Base-by-base conservation (phyloP, 208 protist genomes). In the Leishmania arabica region DNA sequence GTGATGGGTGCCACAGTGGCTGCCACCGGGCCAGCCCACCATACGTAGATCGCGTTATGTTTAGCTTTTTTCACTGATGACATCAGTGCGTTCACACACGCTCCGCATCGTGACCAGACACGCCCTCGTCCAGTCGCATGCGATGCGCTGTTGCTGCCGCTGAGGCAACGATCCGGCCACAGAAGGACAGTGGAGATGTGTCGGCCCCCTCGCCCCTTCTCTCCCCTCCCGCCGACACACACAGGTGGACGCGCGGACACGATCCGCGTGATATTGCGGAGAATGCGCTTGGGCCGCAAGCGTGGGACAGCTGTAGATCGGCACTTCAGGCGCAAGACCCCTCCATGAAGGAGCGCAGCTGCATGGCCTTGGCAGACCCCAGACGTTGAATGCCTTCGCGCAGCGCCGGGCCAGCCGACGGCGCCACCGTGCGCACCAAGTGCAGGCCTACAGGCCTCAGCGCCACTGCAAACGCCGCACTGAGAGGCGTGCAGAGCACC, bases 321-420 rank as follows among this genome's bases (percentile, higher is more conserved):
- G 21, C 24, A 37, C 2, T 34, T 83, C 68, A 83, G 37, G 58
- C 75, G 9, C 80, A 85, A n/a, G 89, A 89, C 69, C 72, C 80
- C 65, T 93, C 86, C 93, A 96, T 95, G 74, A 96, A 91, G 60
- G 68, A 53, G 45, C 93, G 85, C 78, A 96, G 85, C 77, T 74
- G 49, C 34, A 80, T 58, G 3, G 88, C 90, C 37, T 91, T 87
- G 17, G 80, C 82, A 2, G 75, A 19, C 1, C 75, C 78, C 0
- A 96, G 83, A 5, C 72, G 80, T 42, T 88, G 93, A 86, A 96
- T 94, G 24, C 84, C 90, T 45, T 40, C 79, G 37, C 83, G 84
- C 79, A 96, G 73, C 75, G 86, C 83, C 42, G 54, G 40, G 17
- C 85, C 74, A 66, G 91, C 74, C 19, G 83, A 64, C 27, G 54